Base-by-base conservation (phyloP, 2,329 filamentous ascomycete species). In the Colletotrichum nymphaeae region DNA sequence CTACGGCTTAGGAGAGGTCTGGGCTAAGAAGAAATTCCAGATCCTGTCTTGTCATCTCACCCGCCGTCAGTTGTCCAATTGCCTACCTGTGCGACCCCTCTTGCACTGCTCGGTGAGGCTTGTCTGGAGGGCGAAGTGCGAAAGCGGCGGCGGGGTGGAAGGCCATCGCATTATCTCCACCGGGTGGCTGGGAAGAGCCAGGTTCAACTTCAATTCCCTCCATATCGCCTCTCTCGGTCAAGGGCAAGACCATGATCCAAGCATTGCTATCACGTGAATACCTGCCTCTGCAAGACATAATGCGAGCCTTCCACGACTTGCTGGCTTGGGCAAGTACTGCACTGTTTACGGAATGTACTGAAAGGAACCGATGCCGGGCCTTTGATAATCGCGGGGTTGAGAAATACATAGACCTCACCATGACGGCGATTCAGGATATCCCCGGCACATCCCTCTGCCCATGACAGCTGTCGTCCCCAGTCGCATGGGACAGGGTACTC, bases 391-490 rank as follows among this genome's bases (percentile, higher is more conserved):
- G 42, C 8, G 42, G 19, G 42, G 42, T 49, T n/a, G 19, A n/a
- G 16, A 49, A 22, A 22, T 16, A 32, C 30, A 22, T 16, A n/a
- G 53, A 57, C 24, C 66, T 55, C 70, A 24, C 28, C 12, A 26
- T 28, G 19, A 24, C 11, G 14, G 28, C 22, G 30, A 60, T 37
- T 70, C 19, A 28, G 70, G 30, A 56, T 59, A 11, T n/a, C 59
- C 70, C 60, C 59, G 22, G 26, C 55, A 16, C 46, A 12, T 16
- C 9, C 46, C n/a, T 37, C 8, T 64, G 49, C 42, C 26, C 24
- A 28, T 70, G 56, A 70, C 67, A 71, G 67, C 71, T 71, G 67
- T 70, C 70, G 60, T 70, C 30, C 46, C 46, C 67, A 11, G 64
- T 62, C 28, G 56, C 46, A 65, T 46, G 60, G 62, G 30, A 66